Base-by-base conservation (phyloP, 257 asterid species). In the Oldenlandia corymbosa region DNA sequence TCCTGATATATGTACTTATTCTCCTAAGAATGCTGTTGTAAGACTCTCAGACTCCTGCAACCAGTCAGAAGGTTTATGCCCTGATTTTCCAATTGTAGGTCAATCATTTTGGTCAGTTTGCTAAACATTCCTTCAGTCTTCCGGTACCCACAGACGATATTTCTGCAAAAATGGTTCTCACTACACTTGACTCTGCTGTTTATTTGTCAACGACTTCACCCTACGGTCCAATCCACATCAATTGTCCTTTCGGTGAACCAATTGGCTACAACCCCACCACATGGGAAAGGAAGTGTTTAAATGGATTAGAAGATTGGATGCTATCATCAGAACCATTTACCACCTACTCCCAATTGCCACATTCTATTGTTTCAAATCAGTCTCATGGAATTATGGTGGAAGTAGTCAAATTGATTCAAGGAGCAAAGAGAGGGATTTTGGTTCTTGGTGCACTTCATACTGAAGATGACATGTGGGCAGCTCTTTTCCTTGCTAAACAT, bases 381-480 rank as follows among this genome's bases (percentile, higher is more conserved):
- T 58, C 42, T 50, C 18, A 54, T 64, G 77, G 73, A 55, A 78
- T 62, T 48, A 74, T 84, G 88, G 69, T 60, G 60, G 90, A 83
- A 68, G 88, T 86, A 67, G 50, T 85, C 68, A 64, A 80, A 62
- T 72, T 90, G 64, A 78, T 87, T 56, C 83, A 83, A 74, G 95
- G 84, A 70, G 92, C 99, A n/a, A 71, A 79, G 18, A 65, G 63
- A 53, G 99, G 97, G 47, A 71, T 93, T 72, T 75, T 93, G 56
- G 74, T 93, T 64, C 69, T 93, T 52, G 99, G 96, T 24, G 80
- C 97, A 36, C 78, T 90, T 67, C 95, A 87, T 71, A 82, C 80
- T 50, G 95, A 84, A 70, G 97, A 93, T 71, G 99, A 93, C 58
- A 78, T 85, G 78, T 93, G 97, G 97, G 97, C 96, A 30, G 90